These are phyloP conservation scores for Crepidotus sp. DNA, from an alignment of 1,284 basidiomycete species.

Conservation along the genomic window DNA sequence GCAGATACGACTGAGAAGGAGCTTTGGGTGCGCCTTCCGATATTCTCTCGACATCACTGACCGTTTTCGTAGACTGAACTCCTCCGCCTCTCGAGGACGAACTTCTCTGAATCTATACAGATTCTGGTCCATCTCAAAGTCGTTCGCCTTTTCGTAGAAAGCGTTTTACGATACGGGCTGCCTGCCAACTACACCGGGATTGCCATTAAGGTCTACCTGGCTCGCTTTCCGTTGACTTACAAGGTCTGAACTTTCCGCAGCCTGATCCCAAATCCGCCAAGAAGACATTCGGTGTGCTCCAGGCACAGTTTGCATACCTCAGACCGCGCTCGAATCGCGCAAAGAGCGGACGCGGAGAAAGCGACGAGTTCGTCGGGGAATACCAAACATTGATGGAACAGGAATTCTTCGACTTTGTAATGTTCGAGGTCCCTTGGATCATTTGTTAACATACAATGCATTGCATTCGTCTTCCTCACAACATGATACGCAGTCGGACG, in stretches of 20 bases:
- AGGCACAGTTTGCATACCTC: conserved; percentile 77
- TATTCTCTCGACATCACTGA: conserved; percentile 2
- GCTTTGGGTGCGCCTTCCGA: conserved; percentile 71
- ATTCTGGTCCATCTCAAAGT: conserved; percentile 92
- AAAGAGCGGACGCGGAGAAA: conserved; percentile 35
- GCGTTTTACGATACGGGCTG: conserved; percentile 90
- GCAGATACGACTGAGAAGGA: conserved; percentile 91
- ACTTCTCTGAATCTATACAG: conserved; percentile 97
- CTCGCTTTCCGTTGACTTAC: neutral
- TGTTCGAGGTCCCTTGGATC: conserved; percentile 84
- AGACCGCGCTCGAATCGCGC: conserved; percentile 52
- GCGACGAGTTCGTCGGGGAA: conserved; percentile 75
- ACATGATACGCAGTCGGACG: conserved; percentile 15
- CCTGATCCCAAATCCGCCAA: conserved; percentile 83
- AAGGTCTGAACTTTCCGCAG: conserved; percentile 30
- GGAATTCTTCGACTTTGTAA: conserved; percentile 88
- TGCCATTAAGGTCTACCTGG: conserved; percentile 60
- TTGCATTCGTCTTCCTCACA: conserved; percentile 1
- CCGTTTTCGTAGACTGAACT: conserved; percentile 70
- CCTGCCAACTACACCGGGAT: conserved; percentile 88
- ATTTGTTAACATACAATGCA: conserved; percentile 30
- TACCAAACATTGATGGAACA: conserved; percentile 88
- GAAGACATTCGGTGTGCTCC: conserved; percentile 70
- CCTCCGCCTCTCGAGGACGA: conserved; percentile 85
- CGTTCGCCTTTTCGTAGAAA: conserved; percentile 88